These are phyloP conservation scores for Dillenia suffruticosa DNA, from an alignment of 164 flowering plant species.

Conservation along the genomic window DNA sequence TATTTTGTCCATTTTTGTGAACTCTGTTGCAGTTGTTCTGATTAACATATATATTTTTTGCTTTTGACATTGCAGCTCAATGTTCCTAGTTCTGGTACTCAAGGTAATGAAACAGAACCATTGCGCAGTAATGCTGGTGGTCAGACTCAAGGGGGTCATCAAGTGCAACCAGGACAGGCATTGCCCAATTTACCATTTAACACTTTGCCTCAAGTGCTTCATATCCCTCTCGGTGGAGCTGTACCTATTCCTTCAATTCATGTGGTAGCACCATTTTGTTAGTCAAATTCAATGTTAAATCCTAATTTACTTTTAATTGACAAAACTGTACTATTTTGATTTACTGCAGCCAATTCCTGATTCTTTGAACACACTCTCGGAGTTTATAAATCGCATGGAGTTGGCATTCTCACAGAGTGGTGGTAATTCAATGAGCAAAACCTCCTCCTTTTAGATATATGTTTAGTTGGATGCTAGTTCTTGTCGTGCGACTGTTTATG, in stretches of 20 bases:
- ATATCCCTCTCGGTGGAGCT: constrained; percentile 57
- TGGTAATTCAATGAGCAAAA: constrained; percentile 13
- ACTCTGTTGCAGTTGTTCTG: neutral
- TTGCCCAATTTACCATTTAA: constrained; percentile 35
- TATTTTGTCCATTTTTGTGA: too few species aligned
- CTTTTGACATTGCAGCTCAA: constrained; percentile 30
- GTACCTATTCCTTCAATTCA: constrained; percentile 57
- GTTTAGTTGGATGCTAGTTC: neutral
- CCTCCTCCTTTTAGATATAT: neutral
- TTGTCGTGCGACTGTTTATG: constrained; percentile 3
- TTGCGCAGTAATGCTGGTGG: constrained; percentile 25
- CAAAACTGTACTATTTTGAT: neutral
- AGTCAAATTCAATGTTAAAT: neutral
- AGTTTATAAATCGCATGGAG: constrained; percentile 83
- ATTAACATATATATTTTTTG: neutral
- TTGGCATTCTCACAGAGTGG: constrained; percentile 57
- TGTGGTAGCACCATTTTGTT: constrained; percentile 33
- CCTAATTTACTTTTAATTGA: neutral
- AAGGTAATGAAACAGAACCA: constrained; percentile 49
- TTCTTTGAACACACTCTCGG: constrained; percentile 70
- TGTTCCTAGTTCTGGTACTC: constrained; percentile 35
- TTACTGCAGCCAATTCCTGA: constrained; percentile 77
- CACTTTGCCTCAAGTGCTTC: constrained; percentile 44
- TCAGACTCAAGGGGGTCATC: constrained; percentile 48
- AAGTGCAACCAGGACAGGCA: constrained; percentile 35